phyloP scores from a whole-genome alignment of 805 yeast genomes.

The Saccharomycopsis sp. region DNA sequence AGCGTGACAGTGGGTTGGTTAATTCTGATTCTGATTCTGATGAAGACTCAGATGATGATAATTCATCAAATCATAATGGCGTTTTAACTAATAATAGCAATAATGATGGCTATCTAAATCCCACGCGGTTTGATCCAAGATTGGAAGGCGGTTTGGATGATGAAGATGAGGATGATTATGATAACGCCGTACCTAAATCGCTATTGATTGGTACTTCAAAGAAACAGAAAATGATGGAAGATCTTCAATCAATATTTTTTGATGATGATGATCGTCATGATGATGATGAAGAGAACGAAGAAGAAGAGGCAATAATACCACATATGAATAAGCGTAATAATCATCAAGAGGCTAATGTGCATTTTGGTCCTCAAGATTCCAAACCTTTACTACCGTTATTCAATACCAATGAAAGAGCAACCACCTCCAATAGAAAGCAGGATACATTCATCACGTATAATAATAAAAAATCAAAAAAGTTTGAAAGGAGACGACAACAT shows the following conservation, averaged over 20 bases:
- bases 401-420: constrained; percentile 22
- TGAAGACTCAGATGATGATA: constrained; percentile 21
- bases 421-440: neutral
- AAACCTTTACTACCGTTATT: constrained; percentile 14
- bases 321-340: neutral
- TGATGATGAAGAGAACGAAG: neutral
- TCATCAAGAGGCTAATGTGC: neutral
- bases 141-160: neutral
- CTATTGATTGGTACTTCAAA: neutral
- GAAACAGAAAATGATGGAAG: neutral
- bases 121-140: neutral
- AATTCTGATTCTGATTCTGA: constrained; percentile 3
- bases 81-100: neutral
- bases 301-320: neutral
- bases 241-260: neutral
- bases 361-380: neutral
- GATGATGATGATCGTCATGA: neutral
- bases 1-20: constrained; percentile 15
- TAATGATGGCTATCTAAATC: neutral
- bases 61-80: constrained; percentile 21
- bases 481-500: constrained; percentile 26
- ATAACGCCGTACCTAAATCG: neutral
- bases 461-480: constrained; percentile 14
- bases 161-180: constrained; percentile 2
- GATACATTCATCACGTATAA: neutral